phyloP scores from a whole-genome alignment of 305 asterid genomes.

The Fraxinus platypoda region DNA sequence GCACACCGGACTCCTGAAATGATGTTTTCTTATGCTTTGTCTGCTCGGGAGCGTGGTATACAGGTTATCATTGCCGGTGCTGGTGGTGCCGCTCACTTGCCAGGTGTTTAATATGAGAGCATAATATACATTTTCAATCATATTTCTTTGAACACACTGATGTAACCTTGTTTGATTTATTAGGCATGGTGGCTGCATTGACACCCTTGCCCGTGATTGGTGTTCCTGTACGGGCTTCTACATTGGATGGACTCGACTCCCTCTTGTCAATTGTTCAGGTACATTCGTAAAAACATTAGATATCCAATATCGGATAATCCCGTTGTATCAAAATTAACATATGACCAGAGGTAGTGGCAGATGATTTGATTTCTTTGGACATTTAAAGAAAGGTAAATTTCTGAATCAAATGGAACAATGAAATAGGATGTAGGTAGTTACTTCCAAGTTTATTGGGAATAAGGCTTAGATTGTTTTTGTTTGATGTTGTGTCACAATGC shows the following conservation, averaged over 20 bases:
- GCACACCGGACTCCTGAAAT: constrained; percentile 92
- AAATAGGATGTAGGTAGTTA: background rate
- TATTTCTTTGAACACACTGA: constrained; percentile 1
- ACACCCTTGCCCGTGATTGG: constrained; percentile 97
- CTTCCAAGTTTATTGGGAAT: background rate
- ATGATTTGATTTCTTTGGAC: background rate
- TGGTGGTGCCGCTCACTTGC: constrained; percentile 99
- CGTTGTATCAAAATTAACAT: background rate
- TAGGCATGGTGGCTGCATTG: constrained; percentile 97
- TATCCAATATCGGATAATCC: background rate
- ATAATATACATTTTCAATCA: background rate
- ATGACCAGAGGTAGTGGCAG: background rate
- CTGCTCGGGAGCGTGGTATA: constrained; percentile 87
- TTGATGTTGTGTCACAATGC: background rate
- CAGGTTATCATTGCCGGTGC: constrained; percentile 97
- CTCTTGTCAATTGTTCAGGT: constrained; percentile 97
- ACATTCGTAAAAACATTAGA: background rate
- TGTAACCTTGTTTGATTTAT: constrained; percentile 21
- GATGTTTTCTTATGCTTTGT: constrained; percentile 74
- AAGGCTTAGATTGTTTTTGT: background rate
- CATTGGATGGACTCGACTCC: constrained; percentile 89
- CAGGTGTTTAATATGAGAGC: constrained; percentile 46
- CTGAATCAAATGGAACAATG: background rate
- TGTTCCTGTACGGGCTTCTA: constrained; percentile 90
- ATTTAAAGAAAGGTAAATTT: background rate